Evolutionary conservation across 208 protist species (phyloP), one percentile per base, ranked within the genome.

Genomic region (Trypanosoma caninum): DNA sequence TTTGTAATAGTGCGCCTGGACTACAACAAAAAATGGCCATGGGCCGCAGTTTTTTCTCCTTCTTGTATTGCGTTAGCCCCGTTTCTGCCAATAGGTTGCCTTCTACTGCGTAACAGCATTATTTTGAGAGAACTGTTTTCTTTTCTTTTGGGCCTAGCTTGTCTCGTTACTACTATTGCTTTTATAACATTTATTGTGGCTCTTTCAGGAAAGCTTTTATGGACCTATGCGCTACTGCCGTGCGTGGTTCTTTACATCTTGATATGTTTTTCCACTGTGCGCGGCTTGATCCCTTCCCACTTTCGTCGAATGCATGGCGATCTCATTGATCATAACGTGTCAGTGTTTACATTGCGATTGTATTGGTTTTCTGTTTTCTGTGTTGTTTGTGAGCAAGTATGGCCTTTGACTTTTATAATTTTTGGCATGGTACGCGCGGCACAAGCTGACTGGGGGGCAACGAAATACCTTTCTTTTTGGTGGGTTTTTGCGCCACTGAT

Each of bases 401-500:
- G 80, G 57, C 42, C 75, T 11, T 70, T 63, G 40, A 11, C 34
- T 27, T 88, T 83, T 44, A 27, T 80, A 7, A 66, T 35, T 14
- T 42, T 88, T 13, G 68, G 52, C 10, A 56, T 88, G 27, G 38
- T 50, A 2, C 76, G 77, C 14, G 71, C 69, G 1, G 8, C 44
- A 41, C 55, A 68, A 31, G 46, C 2, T 61, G 37, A 42, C 44
- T 5, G 42, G 14, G 30, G 34, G 16, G 41, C 11, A 23, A 41
- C 13, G 3, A 22, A 55, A 14, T 18, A 58, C 20, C 20, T 81
- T 47, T 81, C 76, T 55, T 87, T 84, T 58, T 87, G 76, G 76
- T 34, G 74, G 11, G 38, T 87, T 31, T 77, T 84, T 35, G n/a
- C 76, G 2, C 81, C 81, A 4, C 76, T 87, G 33, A 68, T 87